Conservation (phyloP, 495 filamentous ascomycete species). For the Corynascus novoguineensis region DNA sequence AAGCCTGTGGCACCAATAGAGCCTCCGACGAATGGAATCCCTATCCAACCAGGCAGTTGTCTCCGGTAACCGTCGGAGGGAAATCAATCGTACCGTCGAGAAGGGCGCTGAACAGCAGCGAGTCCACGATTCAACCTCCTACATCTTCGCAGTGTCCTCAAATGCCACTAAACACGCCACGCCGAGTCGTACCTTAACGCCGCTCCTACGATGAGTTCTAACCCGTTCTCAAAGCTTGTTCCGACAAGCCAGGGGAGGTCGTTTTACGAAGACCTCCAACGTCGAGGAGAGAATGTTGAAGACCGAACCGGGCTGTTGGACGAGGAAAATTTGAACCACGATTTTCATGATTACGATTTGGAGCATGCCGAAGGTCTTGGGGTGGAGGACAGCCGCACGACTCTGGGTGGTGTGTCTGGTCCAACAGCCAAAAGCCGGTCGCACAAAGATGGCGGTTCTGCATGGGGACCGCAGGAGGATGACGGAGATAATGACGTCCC, state of each 20-base stretch:
- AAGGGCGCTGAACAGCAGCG: background rate
- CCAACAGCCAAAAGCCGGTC: conserved; percentile 6
- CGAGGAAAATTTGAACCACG: conserved; percentile 60
- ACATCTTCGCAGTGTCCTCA: background rate
- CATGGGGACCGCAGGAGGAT: conserved; percentile 49
- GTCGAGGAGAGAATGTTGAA: conserved; percentile 62
- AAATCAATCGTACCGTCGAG: background rate
- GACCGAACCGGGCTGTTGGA: conserved; percentile 64
- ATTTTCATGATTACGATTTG: conserved; percentile 68
- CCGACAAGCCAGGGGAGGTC: conserved; percentile 59
- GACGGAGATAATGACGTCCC: conserved; percentile 91
- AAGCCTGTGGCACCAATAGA: background rate
- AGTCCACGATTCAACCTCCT: background rate
- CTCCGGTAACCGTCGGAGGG: no score
- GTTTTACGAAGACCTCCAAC: conserved; percentile 64
- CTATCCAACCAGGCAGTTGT: background rate
- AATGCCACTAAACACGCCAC: background rate
- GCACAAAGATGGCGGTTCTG: conserved; percentile 20
- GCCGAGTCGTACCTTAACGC: conserved; percentile 2
- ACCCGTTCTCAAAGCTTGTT: conserved; percentile 68
- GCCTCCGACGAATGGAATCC: background rate
- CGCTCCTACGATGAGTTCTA: conserved; percentile 57
- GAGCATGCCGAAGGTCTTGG: conserved; percentile 54
- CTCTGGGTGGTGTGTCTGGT: conserved; percentile 40
- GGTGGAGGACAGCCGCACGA: conserved; percentile 59